Evolutionary conservation across 495 filamentous ascomycete species (phyloP).

Genomic region (Tirmania nivea): DNA sequence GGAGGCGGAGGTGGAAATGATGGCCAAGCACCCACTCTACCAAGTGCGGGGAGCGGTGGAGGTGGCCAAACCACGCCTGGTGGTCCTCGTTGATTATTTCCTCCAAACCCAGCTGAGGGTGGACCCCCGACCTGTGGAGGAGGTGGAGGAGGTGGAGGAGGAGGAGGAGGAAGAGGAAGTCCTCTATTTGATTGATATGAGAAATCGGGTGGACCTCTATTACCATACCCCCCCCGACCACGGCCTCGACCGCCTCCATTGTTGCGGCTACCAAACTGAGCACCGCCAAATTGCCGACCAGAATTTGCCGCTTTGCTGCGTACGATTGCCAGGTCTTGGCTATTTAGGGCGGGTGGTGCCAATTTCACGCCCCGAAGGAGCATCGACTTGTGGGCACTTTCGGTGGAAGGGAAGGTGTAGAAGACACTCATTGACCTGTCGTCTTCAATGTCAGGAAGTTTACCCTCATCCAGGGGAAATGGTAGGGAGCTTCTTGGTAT

Average conservation of each 20-base stretch:
- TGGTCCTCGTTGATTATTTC: slow-evolving; percentile 1
- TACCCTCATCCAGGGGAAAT: slow-evolving; percentile 39
- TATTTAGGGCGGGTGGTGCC: slow-evolving; percentile 42
- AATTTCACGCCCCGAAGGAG: slow-evolving; percentile 66
- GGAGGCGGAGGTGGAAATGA: slow-evolving; percentile 10
- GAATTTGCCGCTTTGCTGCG: slow-evolving; percentile 35
- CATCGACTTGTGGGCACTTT: slow-evolving; percentile 74
- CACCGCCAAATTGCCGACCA: slow-evolving; percentile 44
- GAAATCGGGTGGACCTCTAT: not conserved
- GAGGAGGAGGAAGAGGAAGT: not conserved
- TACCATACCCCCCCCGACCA: slow-evolving; percentile 1
- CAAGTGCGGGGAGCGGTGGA: not conserved
- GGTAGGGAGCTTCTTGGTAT: slow-evolving; percentile 49
- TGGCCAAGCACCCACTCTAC: slow-evolving; percentile 9
- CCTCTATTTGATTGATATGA: slow-evolving; percentile 1
- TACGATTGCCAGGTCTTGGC: slow-evolving; percentile 47
- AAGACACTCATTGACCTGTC: slow-evolving; percentile 69
- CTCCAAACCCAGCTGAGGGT: slow-evolving; percentile 8
- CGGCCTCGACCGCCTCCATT: slow-evolving; percentile 13
- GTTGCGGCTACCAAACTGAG: slow-evolving; percentile 30
- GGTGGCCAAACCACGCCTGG: slow-evolving; percentile 4
- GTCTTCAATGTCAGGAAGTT: slow-evolving; percentile 55
- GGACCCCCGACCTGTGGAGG: not conserved
- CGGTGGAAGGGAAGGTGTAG: slow-evolving; percentile 56
- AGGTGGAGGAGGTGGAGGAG: too few relatives aligned